phyloP scores from a whole-genome alignment of 352 stramenopile genomes.

The Phytophthora citrophthora region DNA sequence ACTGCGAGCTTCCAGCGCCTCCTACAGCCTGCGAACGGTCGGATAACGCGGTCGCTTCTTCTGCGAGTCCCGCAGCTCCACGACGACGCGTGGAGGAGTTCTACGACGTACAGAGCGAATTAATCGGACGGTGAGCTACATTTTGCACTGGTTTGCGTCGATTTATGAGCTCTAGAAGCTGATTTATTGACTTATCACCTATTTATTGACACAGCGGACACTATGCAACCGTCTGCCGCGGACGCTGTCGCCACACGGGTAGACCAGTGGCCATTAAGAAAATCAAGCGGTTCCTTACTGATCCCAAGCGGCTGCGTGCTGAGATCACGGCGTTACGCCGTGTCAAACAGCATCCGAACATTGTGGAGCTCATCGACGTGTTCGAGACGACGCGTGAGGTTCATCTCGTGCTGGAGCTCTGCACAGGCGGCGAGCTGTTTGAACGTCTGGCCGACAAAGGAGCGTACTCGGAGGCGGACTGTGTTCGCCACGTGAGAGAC shows the following conservation, averaged over 20 bases:
- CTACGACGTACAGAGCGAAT: slow-evolving; percentile 60
- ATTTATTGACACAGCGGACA: slow-evolving; percentile 48
- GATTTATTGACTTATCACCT: background rate
- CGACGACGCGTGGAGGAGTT: slow-evolving; percentile 56
- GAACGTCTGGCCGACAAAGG: slow-evolving; percentile 80
- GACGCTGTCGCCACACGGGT: slow-evolving; percentile 55
- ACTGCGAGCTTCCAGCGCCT: background rate
- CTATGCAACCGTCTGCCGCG: slow-evolving; percentile 72
- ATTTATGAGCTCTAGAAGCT: slow-evolving; percentile 14
- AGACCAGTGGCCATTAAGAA: slow-evolving; percentile 80
- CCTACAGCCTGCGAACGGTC: slow-evolving; percentile 1
- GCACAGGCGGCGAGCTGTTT: slow-evolving; percentile 84
- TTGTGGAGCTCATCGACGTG: slow-evolving; percentile 81
- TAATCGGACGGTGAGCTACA: slow-evolving; percentile 48
- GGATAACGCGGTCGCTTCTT: background rate
- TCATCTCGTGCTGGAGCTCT: slow-evolving; percentile 83
- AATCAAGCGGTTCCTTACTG: slow-evolving; percentile 83
- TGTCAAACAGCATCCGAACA: slow-evolving; percentile 74
- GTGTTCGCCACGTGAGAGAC: slow-evolving; percentile 71
- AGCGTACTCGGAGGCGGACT: slow-evolving; percentile 84
- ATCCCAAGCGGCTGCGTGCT: slow-evolving; percentile 64
- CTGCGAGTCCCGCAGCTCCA: slow-evolving; percentile 20
- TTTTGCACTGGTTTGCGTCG: background rate
- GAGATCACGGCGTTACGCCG: slow-evolving; percentile 69
- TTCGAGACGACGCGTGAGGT: slow-evolving; percentile 83